Conservation (phyloP, 2,329 filamentous ascomycete species). For the Arachnomyces sp. region DNA sequence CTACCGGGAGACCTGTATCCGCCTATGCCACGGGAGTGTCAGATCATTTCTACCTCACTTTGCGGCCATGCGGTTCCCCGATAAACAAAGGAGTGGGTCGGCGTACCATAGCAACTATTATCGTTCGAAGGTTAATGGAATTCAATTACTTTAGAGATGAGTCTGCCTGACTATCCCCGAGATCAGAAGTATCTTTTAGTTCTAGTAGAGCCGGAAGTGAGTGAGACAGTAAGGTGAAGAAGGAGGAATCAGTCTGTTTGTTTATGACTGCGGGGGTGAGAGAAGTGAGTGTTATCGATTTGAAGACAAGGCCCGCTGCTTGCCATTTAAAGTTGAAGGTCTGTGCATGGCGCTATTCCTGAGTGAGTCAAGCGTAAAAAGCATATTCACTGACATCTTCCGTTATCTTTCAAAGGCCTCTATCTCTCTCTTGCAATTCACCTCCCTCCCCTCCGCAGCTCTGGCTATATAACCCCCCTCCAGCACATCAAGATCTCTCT, state of each 20-base stretch:
- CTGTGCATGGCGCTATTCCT: constrained; percentile 4
- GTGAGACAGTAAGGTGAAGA: not conserved
- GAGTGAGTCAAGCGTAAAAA: constrained; percentile 2
- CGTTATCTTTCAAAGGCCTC: no score
- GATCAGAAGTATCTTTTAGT: no score
- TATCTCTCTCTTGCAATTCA: no score
- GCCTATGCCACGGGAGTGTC: constrained; percentile 35
- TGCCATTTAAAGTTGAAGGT: not conserved
- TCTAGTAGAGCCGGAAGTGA: no score
- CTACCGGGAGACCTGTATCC: constrained; percentile 71
- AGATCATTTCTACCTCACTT: constrained; percentile 3
- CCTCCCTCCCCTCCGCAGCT: no score
- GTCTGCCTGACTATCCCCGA: no score
- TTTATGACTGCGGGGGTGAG: not conserved
- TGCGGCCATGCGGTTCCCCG: no score
- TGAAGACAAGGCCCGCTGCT: not conserved
- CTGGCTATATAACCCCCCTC: no score
- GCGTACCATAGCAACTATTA: not conserved
- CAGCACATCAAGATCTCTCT: no score
- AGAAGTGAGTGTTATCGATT: not conserved
- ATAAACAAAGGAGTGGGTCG: not conserved
- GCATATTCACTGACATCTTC: no score
- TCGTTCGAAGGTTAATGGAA: not conserved
- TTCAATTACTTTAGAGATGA: not conserved
- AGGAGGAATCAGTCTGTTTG: not conserved